phyloP scores from a whole-genome alignment of 1,139 yeast genomes.

The Candida smagusa region DNA sequence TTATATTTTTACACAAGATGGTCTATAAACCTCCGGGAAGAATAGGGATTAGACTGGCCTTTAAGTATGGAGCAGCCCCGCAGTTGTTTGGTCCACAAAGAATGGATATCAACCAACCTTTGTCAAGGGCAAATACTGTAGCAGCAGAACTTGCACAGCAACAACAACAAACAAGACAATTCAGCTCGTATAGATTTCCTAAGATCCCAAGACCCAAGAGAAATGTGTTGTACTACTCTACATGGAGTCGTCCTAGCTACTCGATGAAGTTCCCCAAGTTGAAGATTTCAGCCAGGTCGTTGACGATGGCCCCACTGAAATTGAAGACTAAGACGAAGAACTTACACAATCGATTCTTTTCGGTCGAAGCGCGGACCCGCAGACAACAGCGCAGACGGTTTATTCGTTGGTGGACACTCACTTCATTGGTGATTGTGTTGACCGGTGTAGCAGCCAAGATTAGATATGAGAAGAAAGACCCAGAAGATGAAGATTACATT shows the following conservation, averaged over 20 bases:
- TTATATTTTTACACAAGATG: conserved; percentile 4
- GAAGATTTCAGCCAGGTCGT: conserved; percentile 29
- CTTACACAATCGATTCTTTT: conserved; percentile 40
- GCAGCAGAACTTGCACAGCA: conserved; percentile 27
- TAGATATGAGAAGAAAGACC: conserved; percentile 34
- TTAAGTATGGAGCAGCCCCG: conserved; percentile 12
- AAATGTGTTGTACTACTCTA: conserved; percentile 53
- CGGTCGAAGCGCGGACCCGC: conserved; percentile 41
- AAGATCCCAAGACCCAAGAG: conserved; percentile 64
- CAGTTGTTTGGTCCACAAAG: conserved; percentile 14
- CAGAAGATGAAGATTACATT: conserved; percentile 25
- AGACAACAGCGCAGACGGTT: conserved; percentile 48
- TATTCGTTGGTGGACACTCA: conserved; percentile 68
- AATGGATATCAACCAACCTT: conserved; percentile 42
- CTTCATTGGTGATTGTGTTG: conserved; percentile 60
- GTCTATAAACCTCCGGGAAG: conserved; percentile 11
- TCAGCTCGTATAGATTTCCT: conserved; percentile 44
- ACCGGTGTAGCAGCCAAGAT: conserved; percentile 63
- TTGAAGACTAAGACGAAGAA: conserved; percentile 34
- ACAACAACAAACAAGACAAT: conserved; percentile 15
- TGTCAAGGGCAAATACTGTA: conserved; percentile 40
- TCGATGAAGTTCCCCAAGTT: conserved; percentile 23
- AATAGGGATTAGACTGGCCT: conserved; percentile 11
- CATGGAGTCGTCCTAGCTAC: conserved; percentile 26
- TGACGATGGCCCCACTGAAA: conserved; percentile 40